phyloP scores from a whole-genome alignment of 2,329 filamentous ascomycete genomes.

The Samsoniella hepiali region DNA sequence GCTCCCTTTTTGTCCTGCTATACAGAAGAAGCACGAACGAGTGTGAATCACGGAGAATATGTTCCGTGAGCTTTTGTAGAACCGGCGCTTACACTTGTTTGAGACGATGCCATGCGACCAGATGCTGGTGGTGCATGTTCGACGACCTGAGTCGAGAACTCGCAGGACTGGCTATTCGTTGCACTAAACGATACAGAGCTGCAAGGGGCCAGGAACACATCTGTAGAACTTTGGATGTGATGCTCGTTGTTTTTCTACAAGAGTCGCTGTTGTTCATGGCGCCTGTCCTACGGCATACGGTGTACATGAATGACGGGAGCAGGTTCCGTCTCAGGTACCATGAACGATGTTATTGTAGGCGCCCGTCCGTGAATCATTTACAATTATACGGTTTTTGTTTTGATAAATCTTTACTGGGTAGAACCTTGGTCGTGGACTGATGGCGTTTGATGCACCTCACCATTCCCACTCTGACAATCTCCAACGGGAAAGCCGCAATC shows the following conservation, averaged over 20 bases:
- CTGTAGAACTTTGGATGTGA: too few relatives aligned
- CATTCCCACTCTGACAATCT: not conserved
- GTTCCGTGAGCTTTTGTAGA: not conserved
- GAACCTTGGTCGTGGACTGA: not conserved
- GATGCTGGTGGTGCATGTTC: not conserved
- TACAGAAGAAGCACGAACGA: too few relatives aligned
- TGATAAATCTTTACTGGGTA: too few relatives aligned
- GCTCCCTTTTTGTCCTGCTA: not conserved
- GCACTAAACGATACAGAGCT: too few relatives aligned
- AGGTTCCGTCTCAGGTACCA: too few relatives aligned
- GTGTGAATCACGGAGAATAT: too few relatives aligned
- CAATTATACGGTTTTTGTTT: not conserved
- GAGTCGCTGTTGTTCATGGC: too few relatives aligned
- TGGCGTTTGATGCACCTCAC: not conserved
- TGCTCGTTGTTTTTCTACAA: too few relatives aligned
- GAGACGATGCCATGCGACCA: not conserved
- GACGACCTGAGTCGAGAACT: not conserved
- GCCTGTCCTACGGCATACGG: too few relatives aligned
- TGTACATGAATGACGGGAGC: too few relatives aligned
- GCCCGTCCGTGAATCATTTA: not conserved
- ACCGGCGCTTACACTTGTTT: not conserved
- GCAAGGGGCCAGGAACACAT: too few relatives aligned
- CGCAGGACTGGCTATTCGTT: not conserved
- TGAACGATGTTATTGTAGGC: too few relatives aligned
- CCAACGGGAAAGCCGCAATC: not conserved